Percentiles rank a stretch among this genome's conserved stretches.
phyloP scores from a whole-genome alignment of 2,329 filamentous ascomycete genomes.

The Pseudovirgaria hyperparasitica region DNA sequence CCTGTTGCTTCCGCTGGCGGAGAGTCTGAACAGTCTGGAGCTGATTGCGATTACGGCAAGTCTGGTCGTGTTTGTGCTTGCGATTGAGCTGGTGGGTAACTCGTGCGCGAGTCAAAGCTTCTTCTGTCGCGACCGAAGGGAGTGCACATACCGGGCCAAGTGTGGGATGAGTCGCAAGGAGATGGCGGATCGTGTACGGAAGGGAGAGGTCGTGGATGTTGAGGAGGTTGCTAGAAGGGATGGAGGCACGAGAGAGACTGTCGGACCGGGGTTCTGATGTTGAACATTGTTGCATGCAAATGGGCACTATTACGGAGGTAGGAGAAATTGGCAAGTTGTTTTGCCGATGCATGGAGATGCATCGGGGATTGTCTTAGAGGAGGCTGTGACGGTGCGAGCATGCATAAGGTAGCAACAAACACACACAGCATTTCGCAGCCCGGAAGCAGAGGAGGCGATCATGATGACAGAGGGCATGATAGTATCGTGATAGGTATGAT shows the following conservation, averaged over 20 bases:
- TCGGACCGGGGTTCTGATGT: conserved; percentile 5
- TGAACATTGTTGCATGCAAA: too few relatives aligned
- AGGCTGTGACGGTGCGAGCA: too few relatives aligned
- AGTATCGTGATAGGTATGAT: too few relatives aligned
- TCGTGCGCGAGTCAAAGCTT: conserved; percentile 17
- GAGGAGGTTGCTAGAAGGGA: conserved; percentile 21
- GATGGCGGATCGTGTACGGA: conserved; percentile 15
- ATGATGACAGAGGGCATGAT: too few relatives aligned
- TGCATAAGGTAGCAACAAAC: too few relatives aligned
- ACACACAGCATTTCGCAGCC: too few relatives aligned
- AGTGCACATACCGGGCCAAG: conserved; percentile 18
- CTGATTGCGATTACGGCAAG: conserved; percentile 27
- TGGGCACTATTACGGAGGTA: too few relatives aligned
- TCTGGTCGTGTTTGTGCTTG: conserved; percentile 20
- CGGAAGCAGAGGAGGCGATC: too few relatives aligned
- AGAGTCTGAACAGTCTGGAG: conserved; percentile 24
- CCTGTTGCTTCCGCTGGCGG: conserved; percentile 41
- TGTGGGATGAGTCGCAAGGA: conserved; percentile 18
- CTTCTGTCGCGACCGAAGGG: conserved; percentile 14
- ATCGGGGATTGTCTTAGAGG: too few relatives aligned
- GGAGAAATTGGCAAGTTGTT: too few relatives aligned
- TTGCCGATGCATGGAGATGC: too few relatives aligned
- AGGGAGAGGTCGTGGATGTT: conserved; percentile 18
- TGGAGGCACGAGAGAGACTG: conserved; percentile 13
- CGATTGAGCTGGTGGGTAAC: conserved; percentile 21